Evolutionary conservation across 225 moss, liverwort and hornwort species (phyloP), one percentile per base, ranked within the genome.

Genomic region (Polytrichum commune): DNA sequence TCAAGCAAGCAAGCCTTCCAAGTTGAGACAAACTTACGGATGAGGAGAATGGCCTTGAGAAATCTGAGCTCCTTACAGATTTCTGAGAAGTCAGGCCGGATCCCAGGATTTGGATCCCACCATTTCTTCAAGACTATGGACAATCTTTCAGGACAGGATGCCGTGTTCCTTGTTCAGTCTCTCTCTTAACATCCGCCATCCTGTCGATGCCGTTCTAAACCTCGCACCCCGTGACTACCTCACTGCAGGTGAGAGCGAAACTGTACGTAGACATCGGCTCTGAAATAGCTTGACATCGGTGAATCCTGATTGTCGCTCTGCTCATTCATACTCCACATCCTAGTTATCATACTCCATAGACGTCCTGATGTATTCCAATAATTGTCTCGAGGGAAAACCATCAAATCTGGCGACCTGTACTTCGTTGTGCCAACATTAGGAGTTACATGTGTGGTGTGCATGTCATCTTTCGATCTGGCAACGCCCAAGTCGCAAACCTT

Each of bases 31-130:
- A n/a, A n/a, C n/a, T n/a, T n/a, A 67, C 67, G 55, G 25, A 19
- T 69, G 69, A 69, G 69, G 24, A 69, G 69, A 18, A 25, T 19
- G 24, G 69, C 69, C 19, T 69, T 56, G 5, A 69, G 55, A 6
- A 20, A 27, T 20, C 69, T 24, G 7, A 69, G 54, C 18, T 6
- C 28, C 19, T 69, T 1, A 18, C 55, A 69, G 7, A 69, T 55
- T 19, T 55, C 18, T 25, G 55, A 25, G 55, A 69, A 69, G 10
- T 62, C 7, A 19, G 55, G 69, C 55, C 69, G 54, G 23, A 54
- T 25, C 23, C 27, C 19, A 18, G 69, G 28, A 27, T 25, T 23
- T 27, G 27, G 54, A 27, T 56, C 22, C 69, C 69, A 69, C 19
- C 69, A 69, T 55, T 27, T 55, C 28, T 69, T n/a, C 2, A 69